Evolutionary conservation across 1,284 basidiomycete genomes (phyloP).

Genomic region (Ustilago trichophora): DNA sequence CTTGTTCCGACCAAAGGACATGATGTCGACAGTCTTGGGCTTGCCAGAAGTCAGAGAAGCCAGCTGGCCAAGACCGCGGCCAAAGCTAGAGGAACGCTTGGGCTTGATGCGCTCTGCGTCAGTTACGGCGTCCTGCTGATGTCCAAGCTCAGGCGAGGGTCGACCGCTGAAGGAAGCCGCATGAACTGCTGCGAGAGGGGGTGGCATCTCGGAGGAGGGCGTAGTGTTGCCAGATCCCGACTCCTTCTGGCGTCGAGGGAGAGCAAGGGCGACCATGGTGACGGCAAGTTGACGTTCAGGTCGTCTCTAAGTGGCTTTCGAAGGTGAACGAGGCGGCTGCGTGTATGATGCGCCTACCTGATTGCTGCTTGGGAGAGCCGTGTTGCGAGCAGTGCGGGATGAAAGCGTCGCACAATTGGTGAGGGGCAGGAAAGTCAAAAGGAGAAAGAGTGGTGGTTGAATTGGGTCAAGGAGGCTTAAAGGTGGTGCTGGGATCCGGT

Average conservation of each 20-base stretch:
- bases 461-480: slow-evolving; percentile 43
- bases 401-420: not conserved
- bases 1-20: slow-evolving; percentile 36
- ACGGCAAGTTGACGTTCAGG: not conserved
- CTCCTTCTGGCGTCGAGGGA: slow-evolving; percentile 40
- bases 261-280: slow-evolving; percentile 39
- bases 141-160: slow-evolving; percentile 25
- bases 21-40: slow-evolving; percentile 46
- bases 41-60: slow-evolving; percentile 46
- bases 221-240: slow-evolving; percentile 9
- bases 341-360: slow-evolving; percentile 17
- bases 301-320: not conserved
- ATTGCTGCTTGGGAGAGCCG: not conserved
- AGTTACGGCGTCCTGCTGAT: slow-evolving; percentile 1
- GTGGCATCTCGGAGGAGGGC: slow-evolving; percentile 29
- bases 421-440: not conserved
- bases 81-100: slow-evolving; percentile 56
- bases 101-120: slow-evolving; percentile 42
- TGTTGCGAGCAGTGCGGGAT: not conserved
- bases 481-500: slow-evolving; percentile 41
- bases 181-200: slow-evolving; percentile 19
- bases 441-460: not conserved
- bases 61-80: slow-evolving; percentile 50
- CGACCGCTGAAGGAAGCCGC: slow-evolving; percentile 13
- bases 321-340: slow-evolving; percentile 5